These are phyloP conservation scores for Saccharomycopsis crataegensis DNA, from an alignment of 1,139 yeast species.

Conservation along the genomic window DNA sequence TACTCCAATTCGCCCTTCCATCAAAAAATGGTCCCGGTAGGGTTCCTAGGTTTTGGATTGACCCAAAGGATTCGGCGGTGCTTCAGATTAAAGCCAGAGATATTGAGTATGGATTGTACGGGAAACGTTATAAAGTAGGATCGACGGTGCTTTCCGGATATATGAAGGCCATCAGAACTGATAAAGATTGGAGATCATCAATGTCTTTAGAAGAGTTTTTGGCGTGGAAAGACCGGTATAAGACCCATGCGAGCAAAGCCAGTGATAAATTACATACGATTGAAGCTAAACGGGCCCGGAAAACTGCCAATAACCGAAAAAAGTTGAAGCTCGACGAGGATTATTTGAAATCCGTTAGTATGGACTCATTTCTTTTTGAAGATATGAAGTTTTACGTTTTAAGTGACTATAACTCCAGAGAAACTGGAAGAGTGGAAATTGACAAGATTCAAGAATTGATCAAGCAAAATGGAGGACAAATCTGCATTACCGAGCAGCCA, in stretches of 20 bases:
- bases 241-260: constrained; percentile 10
- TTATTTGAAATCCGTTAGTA: constrained; percentile 8
- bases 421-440: constrained; percentile 29
- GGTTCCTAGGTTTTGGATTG: constrained; percentile 68
- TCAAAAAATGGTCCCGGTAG: constrained; percentile 26
- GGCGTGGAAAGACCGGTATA: constrained; percentile 27
- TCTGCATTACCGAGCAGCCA: constrained; percentile 26
- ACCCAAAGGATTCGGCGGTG: constrained; percentile 70
- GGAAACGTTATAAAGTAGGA: constrained; percentile 50
- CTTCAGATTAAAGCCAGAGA: constrained; percentile 83
- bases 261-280: background rate
- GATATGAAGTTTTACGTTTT: constrained; percentile 31
- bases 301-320: constrained; percentile 18
- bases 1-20: constrained; percentile 44
- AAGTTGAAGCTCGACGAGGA: constrained; percentile 17
- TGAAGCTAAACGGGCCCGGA: constrained; percentile 19
- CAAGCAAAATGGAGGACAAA: constrained; percentile 44
- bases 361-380: constrained; percentile 27
- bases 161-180: constrained; percentile 60
- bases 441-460: constrained; percentile 35
- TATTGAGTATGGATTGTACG: constrained; percentile 40
- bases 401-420: constrained; percentile 32
- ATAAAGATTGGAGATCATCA: constrained; percentile 53
- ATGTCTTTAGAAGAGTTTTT: constrained; percentile 51
- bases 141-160: constrained; percentile 73